Evolutionary conservation across 1,284 basidiomycete genomes (phyloP).

Genomic region (Marasmius sp.): DNA sequence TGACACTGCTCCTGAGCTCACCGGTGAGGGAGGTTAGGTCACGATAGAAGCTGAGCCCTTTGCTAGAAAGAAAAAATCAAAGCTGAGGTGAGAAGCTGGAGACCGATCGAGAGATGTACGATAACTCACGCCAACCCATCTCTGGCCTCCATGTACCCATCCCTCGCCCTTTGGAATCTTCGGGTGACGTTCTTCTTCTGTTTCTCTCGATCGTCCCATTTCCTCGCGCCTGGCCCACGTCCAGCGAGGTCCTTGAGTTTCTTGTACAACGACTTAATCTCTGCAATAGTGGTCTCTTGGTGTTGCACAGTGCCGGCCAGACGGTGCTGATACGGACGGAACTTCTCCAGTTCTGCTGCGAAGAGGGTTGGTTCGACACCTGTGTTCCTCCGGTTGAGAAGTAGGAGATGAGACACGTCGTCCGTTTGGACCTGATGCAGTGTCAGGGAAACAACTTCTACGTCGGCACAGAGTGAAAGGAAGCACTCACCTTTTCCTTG

Average conservation of each 20-base stretch:
- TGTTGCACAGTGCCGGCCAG: constrained; percentile 76
- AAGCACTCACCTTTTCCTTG: constrained; percentile 77
- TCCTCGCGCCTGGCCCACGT: constrained; percentile 67
- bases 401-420: constrained; percentile 93
- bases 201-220: constrained; percentile 80
- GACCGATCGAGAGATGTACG: neutral
- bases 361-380: constrained; percentile 88
- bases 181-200: constrained; percentile 73
- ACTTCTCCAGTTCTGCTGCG: constrained; percentile 93
- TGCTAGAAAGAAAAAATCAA: constrained; percentile 42
- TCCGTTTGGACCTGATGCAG: constrained; percentile 81
- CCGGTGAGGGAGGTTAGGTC: constrained; percentile 74
- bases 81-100: constrained; percentile 9
- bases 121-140: constrained; percentile 77
- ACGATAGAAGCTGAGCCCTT: constrained; percentile 86
- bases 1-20: constrained; percentile 61
- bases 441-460: neutral
- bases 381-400: constrained; percentile 87
- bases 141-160: constrained; percentile 84
- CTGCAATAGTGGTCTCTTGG: constrained; percentile 71
- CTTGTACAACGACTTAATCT: constrained; percentile 72
- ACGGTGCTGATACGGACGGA: constrained; percentile 86
- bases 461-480: constrained; percentile 1
- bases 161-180: constrained; percentile 73
- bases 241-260: constrained; percentile 71